phyloP scores from a whole-genome alignment of 2,329 filamentous ascomycete genomes.

The Hymenoscyphus albidus region DNA sequence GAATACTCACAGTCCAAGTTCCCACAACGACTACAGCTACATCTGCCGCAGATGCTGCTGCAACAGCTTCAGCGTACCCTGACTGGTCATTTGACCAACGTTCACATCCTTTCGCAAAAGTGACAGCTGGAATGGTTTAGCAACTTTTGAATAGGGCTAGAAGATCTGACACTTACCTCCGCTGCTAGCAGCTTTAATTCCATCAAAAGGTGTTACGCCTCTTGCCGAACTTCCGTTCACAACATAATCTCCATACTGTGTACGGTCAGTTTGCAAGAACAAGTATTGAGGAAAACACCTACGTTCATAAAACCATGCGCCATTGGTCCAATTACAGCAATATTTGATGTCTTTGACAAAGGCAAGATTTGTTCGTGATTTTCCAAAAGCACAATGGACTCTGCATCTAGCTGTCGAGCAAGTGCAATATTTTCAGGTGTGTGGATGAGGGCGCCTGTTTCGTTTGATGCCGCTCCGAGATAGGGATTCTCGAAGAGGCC shows the following conservation, averaged over 20 bases:
- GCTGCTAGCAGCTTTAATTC: slow-evolving; percentile 58
- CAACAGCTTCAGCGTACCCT: slow-evolving; percentile 63
- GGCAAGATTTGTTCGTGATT: slow-evolving; percentile 65
- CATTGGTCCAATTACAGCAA: slow-evolving; percentile 74
- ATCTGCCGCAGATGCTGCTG: slow-evolving; percentile 61
- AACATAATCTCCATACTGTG: slow-evolving; percentile 70
- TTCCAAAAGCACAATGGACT: slow-evolving; percentile 78
- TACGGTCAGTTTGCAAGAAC: neutral
- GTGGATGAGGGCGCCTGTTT: slow-evolving; percentile 58
- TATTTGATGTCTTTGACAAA: slow-evolving; percentile 60
- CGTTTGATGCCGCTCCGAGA: slow-evolving; percentile 50
- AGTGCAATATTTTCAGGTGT: slow-evolving; percentile 64
- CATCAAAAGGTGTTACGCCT: slow-evolving; percentile 67
- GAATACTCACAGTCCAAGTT: slow-evolving; percentile 55
- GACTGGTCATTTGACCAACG: slow-evolving; percentile 68
- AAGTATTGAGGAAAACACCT: slow-evolving; percentile 32
- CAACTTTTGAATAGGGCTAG: neutral
- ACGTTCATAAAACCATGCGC: slow-evolving; percentile 68
- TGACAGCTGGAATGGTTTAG: slow-evolving; percentile 40
- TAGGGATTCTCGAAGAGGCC: slow-evolving; percentile 71
- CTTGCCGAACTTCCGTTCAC: slow-evolving; percentile 59
- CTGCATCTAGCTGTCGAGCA: slow-evolving; percentile 71
- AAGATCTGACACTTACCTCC: slow-evolving; percentile 39
- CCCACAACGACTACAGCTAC: slow-evolving; percentile 71
- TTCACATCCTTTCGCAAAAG: slow-evolving; percentile 67